A percentile compares a stretch with the other conserved stretches of the same genome.
phyloP scores from a whole-genome alignment of 2,329 filamentous ascomycete genomes.

The Colletotrichum graminicola region DNA sequence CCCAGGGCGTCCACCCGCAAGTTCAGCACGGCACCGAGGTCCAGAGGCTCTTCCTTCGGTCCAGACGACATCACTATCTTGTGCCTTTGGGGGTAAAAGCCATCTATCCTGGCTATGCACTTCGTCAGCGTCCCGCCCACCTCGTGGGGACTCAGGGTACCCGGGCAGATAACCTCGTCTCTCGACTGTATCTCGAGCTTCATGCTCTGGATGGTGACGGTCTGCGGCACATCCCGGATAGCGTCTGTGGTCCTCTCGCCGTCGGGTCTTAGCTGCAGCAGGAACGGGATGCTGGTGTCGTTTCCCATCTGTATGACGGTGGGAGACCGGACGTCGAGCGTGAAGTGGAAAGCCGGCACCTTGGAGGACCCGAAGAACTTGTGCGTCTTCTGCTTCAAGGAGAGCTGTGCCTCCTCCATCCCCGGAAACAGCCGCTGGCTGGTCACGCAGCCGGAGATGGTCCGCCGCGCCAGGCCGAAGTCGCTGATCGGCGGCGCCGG shows the following conservation, averaged over 20 bases:
- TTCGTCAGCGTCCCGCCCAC: conserved; percentile 19
- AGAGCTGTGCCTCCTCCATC: conserved; percentile 47
- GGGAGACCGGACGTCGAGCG: conserved; percentile 47
- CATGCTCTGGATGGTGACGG: conserved; percentile 41
- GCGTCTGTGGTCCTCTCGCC: conserved; percentile 35
- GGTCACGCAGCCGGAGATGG: background rate
- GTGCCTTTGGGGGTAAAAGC: background rate
- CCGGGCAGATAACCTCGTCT: conserved; percentile 40
- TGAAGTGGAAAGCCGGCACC: conserved; percentile 49
- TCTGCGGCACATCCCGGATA: conserved; percentile 38
- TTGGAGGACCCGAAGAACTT: conserved; percentile 50
- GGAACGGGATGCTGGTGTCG: conserved; percentile 44
- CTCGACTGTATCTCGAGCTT: conserved; percentile 41
- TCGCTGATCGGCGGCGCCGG: conserved; percentile 42
- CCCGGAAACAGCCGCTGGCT: conserved; percentile 50
- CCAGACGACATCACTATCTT: conserved; percentile 1
- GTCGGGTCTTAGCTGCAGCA: conserved; percentile 41
- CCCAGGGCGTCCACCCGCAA: conserved; percentile 11
- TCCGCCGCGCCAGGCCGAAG: conserved; percentile 22
- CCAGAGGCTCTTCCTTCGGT: background rate
- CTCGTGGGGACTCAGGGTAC: conserved; percentile 23
- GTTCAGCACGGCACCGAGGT: conserved; percentile 10
- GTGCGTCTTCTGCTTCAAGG: conserved; percentile 50
- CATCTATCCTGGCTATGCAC: background rate
- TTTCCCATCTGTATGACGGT: conserved; percentile 49